These are phyloP conservation scores for Crithidia sp. DNA, from an alignment of 208 protist genomes.

Conservation along the genomic window DNA sequence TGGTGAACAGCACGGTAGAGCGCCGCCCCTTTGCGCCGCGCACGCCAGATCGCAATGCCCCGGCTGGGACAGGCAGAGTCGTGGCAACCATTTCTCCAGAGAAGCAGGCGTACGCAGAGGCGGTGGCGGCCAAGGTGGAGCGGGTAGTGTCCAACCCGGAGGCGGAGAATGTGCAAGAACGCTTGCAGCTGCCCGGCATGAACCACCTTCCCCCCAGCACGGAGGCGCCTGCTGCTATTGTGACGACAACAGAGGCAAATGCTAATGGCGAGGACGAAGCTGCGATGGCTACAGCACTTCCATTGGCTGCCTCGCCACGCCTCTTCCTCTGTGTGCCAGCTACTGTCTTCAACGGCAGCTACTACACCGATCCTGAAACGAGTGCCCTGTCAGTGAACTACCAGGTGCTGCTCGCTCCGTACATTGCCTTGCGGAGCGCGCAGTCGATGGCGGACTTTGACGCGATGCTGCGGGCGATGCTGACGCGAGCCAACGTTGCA, in stretches of 20 bases:
- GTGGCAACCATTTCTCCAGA: background rate
- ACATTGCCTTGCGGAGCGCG: constrained; percentile 14
- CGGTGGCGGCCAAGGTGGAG: constrained; percentile 14
- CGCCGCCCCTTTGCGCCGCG: background rate
- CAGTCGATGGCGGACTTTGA: constrained; percentile 16
- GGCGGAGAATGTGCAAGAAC: constrained; percentile 9
- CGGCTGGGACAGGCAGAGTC: background rate
- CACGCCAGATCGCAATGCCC: background rate
- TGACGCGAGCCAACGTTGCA: constrained; percentile 18
- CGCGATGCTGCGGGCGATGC: constrained; percentile 3
- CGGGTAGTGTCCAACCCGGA: constrained; percentile 8
- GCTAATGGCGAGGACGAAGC: background rate
- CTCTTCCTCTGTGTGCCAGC: constrained; percentile 21
- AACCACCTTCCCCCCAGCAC: background rate
- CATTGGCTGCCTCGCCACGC: background rate
- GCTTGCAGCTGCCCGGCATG: background rate
- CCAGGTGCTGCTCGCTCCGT: constrained; percentile 19
- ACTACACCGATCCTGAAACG: background rate
- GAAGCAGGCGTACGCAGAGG: background rate
- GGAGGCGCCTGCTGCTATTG: background rate
- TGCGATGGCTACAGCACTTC: background rate
- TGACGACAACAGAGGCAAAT: background rate
- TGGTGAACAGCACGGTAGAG: constrained; percentile 2
- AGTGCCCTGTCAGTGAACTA: constrained; percentile 12
- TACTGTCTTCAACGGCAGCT: constrained; percentile 3